phyloP scores from a whole-genome alignment of 495 filamentous ascomycete species.

The Hypoxylon crocopeplum region DNA sequence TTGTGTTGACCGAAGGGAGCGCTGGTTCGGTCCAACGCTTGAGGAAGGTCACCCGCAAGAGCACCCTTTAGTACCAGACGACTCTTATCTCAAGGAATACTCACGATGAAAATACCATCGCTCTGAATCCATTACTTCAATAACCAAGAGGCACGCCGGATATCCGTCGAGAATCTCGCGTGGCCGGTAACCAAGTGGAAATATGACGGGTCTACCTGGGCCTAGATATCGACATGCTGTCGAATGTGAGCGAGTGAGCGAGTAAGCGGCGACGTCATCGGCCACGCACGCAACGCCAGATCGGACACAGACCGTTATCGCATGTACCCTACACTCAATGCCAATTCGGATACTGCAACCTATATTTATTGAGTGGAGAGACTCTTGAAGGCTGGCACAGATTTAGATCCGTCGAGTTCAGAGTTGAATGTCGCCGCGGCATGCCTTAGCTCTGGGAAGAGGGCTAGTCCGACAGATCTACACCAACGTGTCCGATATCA shows the following conservation, averaged over 20 bases:
- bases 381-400: neutral
- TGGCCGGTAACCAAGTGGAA: neutral
- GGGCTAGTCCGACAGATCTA: neutral
- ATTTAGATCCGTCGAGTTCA: neutral
- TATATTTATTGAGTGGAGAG: neutral
- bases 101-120: neutral
- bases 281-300: neutral
- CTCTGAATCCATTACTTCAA: neutral
- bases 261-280: neutral
- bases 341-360: neutral
- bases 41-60: conserved; percentile 23
- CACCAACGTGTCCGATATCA: neutral
- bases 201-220: neutral
- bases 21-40: conserved; percentile 29
- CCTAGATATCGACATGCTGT: no score
- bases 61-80: conserved; percentile 10
- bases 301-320: neutral
- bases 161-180: neutral
- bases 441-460: neutral
- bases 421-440: neutral
- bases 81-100: neutral
- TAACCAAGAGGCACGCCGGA: neutral
- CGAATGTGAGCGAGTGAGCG: no score
- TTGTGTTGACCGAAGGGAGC: conserved; percentile 21
- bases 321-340: neutral